phyloP scores from a whole-genome alignment of 805 yeast species.

The Yamadazyma sp. region DNA sequence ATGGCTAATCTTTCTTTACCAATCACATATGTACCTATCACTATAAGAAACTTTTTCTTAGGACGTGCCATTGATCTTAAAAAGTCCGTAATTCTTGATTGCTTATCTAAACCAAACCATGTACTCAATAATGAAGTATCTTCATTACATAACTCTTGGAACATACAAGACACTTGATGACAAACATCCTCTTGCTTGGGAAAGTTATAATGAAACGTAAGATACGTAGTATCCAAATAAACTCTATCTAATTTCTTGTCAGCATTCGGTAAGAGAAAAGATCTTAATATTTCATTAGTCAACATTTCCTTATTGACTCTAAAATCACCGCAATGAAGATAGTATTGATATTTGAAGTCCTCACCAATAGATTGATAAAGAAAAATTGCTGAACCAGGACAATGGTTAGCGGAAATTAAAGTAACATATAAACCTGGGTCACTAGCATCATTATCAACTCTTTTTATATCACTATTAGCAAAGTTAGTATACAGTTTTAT shows the following conservation, averaged over 20 bases:
- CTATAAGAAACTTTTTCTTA: conserved; percentile 46
- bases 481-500: conserved; percentile 13
- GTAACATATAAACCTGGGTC: conserved; percentile 48
- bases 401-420: conserved; percentile 84
- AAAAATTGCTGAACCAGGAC: conserved; percentile 92
- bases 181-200: conserved; percentile 77
- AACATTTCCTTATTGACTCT: conserved; percentile 61
- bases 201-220: conserved; percentile 69
- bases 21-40: conserved; percentile 86
- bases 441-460: conserved; percentile 10
- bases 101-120: conserved; percentile 35
- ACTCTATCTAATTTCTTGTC: conserved; percentile 47
- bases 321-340: conserved; percentile 92
- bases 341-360: conserved; percentile 23
- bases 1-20: conserved; percentile 90
- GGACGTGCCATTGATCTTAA: conserved; percentile 10
- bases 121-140: conserved; percentile 20
- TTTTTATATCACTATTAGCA: conserved; percentile 1
- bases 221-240: conserved; percentile 88
- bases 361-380: conserved; percentile 51
- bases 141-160: conserved; percentile 36
- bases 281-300: conserved; percentile 26
- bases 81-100: conserved; percentile 41
- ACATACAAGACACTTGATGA: conserved; percentile 52
- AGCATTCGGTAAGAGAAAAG: conserved; percentile 16